Evolutionary conservation across 176 grass and related monocot genomes (phyloP).

Genomic region (Luzula sylvatica): DNA sequence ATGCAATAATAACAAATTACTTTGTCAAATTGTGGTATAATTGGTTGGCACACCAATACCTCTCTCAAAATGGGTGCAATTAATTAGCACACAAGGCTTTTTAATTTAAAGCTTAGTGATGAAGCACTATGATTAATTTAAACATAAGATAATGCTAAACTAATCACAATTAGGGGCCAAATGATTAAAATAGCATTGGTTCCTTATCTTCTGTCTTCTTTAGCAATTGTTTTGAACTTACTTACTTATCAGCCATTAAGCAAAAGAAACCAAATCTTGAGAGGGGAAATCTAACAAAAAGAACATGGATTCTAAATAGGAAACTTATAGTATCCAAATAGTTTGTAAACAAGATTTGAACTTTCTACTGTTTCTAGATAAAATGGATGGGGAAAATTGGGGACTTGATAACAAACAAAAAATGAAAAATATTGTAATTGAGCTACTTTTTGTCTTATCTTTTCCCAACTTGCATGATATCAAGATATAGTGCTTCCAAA

Average conservation of each 20-base stretch:
- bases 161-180: slow-evolving; percentile 42
- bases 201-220: slow-evolving; percentile 22
- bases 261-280: no score
- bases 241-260: slow-evolving; percentile 12
- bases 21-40: no score
- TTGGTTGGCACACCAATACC: background rate
- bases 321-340: no score
- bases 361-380: no score
- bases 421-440: background rate
- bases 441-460: slow-evolving; percentile 9
- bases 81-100: slow-evolving; percentile 8
- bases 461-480: slow-evolving; percentile 21
- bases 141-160: slow-evolving; percentile 40
- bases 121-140: slow-evolving; percentile 30
- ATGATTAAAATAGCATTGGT: slow-evolving; percentile 8
- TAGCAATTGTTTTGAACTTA: slow-evolving; percentile 15
- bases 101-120: slow-evolving; percentile 11
- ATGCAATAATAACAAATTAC: no score
- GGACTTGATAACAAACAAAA: background rate
- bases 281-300: no score
- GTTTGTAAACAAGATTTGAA: no score
- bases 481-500: slow-evolving; percentile 8
- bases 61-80: background rate
- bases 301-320: no score
- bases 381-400: no score